A percentile compares a stretch with the other conserved stretches of the same genome.
Evolutionary conservation across 345 rosid genomes (phyloP).

Genomic region (Sisymbrium irio): DNA sequence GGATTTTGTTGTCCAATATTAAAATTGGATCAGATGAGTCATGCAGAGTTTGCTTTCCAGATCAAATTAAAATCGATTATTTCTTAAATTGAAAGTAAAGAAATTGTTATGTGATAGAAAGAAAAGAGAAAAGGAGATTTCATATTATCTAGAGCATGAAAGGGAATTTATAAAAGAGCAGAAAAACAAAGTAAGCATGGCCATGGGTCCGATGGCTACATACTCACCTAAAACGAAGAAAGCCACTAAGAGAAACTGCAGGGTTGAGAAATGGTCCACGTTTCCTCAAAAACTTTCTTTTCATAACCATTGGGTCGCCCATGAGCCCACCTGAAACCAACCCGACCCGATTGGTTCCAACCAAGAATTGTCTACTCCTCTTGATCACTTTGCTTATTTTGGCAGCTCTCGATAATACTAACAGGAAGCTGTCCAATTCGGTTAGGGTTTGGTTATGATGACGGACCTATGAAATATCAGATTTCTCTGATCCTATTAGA

Average conservation of each 20-base stretch:
- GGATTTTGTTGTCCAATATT: background rate
- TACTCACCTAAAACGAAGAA: slow-evolving; percentile 29
- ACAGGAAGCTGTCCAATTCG: slow-evolving; percentile 17
- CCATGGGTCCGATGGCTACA: slow-evolving; percentile 29
- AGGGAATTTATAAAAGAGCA: background rate
- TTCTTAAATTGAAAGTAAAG: slow-evolving; percentile 24
- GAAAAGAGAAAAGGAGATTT: slow-evolving; percentile 19
- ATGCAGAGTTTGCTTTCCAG: slow-evolving; percentile 24
- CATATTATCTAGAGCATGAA: slow-evolving; percentile 17
- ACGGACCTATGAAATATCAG: slow-evolving; percentile 12
- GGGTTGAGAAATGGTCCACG: slow-evolving; percentile 34
- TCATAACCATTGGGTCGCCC: slow-evolving; percentile 11
- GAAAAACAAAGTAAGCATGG: slow-evolving; percentile 33
- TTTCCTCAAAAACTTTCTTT: background rate
- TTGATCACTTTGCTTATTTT: slow-evolving; percentile 4
- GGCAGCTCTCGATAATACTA: slow-evolving; percentile 15
- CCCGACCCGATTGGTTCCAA: slow-evolving; percentile 23
- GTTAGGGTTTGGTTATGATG: slow-evolving; percentile 32
- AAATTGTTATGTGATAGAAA: slow-evolving; percentile 13
- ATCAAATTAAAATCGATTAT: slow-evolving; percentile 2
- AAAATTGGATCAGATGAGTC: background rate
- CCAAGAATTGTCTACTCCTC: slow-evolving; percentile 27
- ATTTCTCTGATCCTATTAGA: slow-evolving; percentile 17
- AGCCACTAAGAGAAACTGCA: slow-evolving; percentile 27
- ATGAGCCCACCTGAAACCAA: slow-evolving; percentile 28